These are phyloP conservation scores for Salix caprea DNA, from an alignment of 345 rosid genomes.

Conservation along the genomic window DNA sequence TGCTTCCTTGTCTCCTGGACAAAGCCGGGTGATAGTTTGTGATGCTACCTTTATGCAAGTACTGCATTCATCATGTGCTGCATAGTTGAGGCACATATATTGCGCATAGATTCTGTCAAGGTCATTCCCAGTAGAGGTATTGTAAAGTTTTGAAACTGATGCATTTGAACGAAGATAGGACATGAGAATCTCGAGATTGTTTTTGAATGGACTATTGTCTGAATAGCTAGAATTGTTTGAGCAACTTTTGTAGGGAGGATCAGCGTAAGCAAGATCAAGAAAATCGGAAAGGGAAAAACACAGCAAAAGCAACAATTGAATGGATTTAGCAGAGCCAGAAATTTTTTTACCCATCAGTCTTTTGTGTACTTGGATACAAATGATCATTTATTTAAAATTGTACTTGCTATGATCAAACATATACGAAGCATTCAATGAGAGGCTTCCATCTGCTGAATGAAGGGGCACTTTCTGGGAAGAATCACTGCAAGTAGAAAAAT, in stretches of 20 bases:
- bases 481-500: too few species aligned
- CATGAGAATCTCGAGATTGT: constrained; percentile 4
- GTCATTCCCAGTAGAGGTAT: constrained; percentile 17
- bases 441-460: too few species aligned
- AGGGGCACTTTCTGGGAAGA: too few species aligned
- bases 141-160: constrained; percentile 4
- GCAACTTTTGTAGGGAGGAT: constrained; percentile 20
- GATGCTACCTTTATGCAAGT: constrained; percentile 21
- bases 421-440: too few species aligned
- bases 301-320: too few species aligned
- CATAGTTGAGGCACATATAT: constrained; percentile 35
- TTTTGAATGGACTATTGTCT: not conserved
- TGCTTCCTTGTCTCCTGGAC: constrained; percentile 24
- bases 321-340: too few species aligned
- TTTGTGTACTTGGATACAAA: too few species aligned
- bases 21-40: constrained; percentile 16
- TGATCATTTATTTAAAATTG: too few species aligned
- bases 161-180: constrained; percentile 11
- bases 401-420: too few species aligned
- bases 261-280: constrained; percentile 10
- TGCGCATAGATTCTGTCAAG: constrained; percentile 21
- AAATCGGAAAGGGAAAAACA: not conserved
- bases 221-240: not conserved
- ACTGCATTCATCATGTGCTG: constrained; percentile 4
- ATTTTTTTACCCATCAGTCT: too few species aligned